Percentiles rank a stretch among this genome's conserved stretches.
These are phyloP conservation scores for Garcia nutans DNA, from an alignment of 345 rosid species.

Conservation along the genomic window DNA sequence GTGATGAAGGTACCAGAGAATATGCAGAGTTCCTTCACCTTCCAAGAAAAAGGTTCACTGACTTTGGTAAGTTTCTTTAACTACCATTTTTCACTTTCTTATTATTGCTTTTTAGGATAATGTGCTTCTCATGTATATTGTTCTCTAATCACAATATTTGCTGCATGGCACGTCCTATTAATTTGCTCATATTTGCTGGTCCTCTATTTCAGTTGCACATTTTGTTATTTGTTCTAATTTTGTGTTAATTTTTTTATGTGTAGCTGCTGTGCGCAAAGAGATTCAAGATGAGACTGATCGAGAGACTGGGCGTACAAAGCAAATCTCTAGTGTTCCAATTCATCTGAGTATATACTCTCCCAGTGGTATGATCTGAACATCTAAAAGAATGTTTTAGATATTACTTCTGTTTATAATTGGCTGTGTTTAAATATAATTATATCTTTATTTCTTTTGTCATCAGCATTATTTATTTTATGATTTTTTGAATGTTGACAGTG, in stretches of 20 bases:
- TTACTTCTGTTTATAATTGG: background rate
- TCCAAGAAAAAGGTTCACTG: conserved; percentile 76
- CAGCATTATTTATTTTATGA: background rate
- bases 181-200: background rate
- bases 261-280: conserved; percentile 99
- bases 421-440: background rate
- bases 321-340: conserved; percentile 93
- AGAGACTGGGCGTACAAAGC: conserved; percentile 90
- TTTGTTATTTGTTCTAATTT: background rate
- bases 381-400: background rate
- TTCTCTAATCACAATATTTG: background rate
- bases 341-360: conserved; percentile 98
- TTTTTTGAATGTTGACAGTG: conserved; percentile 53
- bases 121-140: background rate
- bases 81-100: background rate
- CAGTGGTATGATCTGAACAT: conserved; percentile 43
- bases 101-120: background rate
- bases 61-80: conserved; percentile 54
- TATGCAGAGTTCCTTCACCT: conserved; percentile 98
- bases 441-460: background rate
- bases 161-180: background rate
- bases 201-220: background rate
- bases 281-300: conserved; percentile 97
- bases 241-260: conserved; percentile 11
- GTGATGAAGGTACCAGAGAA: conserved; percentile 86